Evolutionary conservation across 176 grass and related monocot genomes (phyloP), one percentile per base, ranked within the genome.

Genomic region (Hsuehochloa calcarea): DNA sequence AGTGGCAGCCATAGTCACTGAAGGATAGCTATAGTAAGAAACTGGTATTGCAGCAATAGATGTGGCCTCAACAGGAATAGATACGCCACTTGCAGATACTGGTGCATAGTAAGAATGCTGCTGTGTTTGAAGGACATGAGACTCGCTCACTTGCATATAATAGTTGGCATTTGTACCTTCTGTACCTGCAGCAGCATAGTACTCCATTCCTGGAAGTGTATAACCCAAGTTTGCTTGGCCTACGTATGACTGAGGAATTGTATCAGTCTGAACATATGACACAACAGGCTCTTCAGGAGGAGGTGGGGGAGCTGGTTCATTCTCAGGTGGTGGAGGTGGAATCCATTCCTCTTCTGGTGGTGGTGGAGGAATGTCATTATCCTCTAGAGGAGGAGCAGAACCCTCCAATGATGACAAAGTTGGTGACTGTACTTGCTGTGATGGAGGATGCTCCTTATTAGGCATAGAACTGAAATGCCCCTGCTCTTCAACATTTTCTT

Each of bases 341-440:
- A 88, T 90, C 93, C 90, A 94, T 84, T 99, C 92, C 45, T 96
- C 90, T 83, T 94, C 90, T 87, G 86, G 74, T 74, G 90, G 93
- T 27, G 96, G 91, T 22, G 88, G 91, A 79, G 90, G 91, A 78
- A 92, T 46, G 70, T 58, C 68, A 59, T 85, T 78, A 64, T 96
- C 86, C 87, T 82, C 91, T 86, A 73, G 75, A 74, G 91, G 68
- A 80, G 76, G 27, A 83, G 72, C 59, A 84, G 75, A 67, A 77
- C 45, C 60, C 5, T 61, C 82, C 60, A 68, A 74, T 20, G 77
- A 73, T 68, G 84, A 26, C 65, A 80, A 64, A 82, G 60, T 70
- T 60, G 76, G 43, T 56, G 77, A 80, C 29, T 25, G 63, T 22
- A 66, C 56, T 56, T 86, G 79, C 66, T 90, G 83, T 43, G 59